phyloP scores from a whole-genome alignment of 805 yeast genomes.

The Tetrapisispora nanseiensis region DNA sequence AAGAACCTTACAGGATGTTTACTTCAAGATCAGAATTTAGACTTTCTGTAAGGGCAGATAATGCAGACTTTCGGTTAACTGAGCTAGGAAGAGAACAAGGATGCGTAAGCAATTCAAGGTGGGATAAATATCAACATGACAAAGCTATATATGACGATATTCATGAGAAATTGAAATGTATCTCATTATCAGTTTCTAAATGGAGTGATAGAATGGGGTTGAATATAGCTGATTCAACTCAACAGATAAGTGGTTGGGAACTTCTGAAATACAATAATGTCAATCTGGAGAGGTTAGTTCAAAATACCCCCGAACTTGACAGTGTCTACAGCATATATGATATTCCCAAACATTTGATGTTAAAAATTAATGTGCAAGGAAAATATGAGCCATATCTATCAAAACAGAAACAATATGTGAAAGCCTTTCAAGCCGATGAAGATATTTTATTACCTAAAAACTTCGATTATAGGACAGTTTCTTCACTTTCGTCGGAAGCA shows the following conservation, averaged over 20 bases:
- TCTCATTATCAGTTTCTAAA: slow-evolving; percentile 41
- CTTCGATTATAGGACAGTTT: slow-evolving; percentile 48
- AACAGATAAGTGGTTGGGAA: slow-evolving; percentile 57
- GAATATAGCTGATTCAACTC: slow-evolving; percentile 45
- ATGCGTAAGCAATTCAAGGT: slow-evolving; percentile 53
- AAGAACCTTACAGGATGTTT: slow-evolving; percentile 96
- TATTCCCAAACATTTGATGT: slow-evolving; percentile 38
- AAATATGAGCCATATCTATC: slow-evolving; percentile 71
- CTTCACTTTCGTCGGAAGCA: slow-evolving; percentile 69
- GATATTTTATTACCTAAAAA: slow-evolving; percentile 56
- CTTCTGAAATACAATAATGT: slow-evolving; percentile 49
- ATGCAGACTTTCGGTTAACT: slow-evolving; percentile 83
- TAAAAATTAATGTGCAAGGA: slow-evolving; percentile 68
- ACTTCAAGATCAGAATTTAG: slow-evolving; percentile 93
- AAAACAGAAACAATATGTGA: slow-evolving; percentile 60
- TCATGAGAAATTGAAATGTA: slow-evolving; percentile 36
- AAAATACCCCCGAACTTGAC: slow-evolving; percentile 31
- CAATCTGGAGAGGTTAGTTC: slow-evolving; percentile 19
- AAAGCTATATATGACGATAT: slow-evolving; percentile 35
- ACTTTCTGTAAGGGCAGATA: slow-evolving; percentile 82
- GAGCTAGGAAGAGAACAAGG: slow-evolving; percentile 57
- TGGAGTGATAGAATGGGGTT: slow-evolving; percentile 51
- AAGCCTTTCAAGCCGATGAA: slow-evolving; percentile 81
- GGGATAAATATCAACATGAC: slow-evolving; percentile 39
- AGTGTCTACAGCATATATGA: slow-evolving; percentile 13